Percentiles rank a stretch among this genome's conserved stretches.
Conservation (phyloP, 2,329 filamentous ascomycete species). For the Xylariaceae sp. region DNA sequence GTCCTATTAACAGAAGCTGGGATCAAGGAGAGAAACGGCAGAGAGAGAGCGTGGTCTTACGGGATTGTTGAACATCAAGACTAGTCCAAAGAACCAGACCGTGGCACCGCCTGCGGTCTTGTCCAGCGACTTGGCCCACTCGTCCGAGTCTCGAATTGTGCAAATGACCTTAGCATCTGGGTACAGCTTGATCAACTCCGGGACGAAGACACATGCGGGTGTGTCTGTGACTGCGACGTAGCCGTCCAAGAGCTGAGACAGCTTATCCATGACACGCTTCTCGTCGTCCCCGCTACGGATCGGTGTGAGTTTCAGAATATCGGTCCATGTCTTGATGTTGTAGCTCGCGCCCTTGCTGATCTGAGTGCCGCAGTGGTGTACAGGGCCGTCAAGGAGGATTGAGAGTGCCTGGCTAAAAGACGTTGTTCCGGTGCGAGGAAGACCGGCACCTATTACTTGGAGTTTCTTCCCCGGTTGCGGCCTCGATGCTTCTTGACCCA, state of each 20-base stretch:
- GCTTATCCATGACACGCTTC: slow-evolving; percentile 10
- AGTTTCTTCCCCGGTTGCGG: slow-evolving; percentile 20
- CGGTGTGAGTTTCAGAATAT: slow-evolving; percentile 17
- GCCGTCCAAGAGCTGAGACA: slow-evolving; percentile 20
- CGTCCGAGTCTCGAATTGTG: slow-evolving; percentile 23
- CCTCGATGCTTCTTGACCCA: slow-evolving; percentile 23
- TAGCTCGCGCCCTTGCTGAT: slow-evolving; percentile 16
- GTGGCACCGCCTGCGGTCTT: slow-evolving; percentile 16
- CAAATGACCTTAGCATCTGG: slow-evolving; percentile 29
- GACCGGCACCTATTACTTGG: slow-evolving; percentile 23
- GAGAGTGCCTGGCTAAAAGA: slow-evolving; percentile 23
- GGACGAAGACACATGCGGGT: slow-evolving; percentile 23
- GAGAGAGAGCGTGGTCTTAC: slow-evolving; percentile 5
- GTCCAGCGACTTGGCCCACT: slow-evolving; percentile 25
- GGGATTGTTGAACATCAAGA: slow-evolving; percentile 16
- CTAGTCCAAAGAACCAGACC: slow-evolving; percentile 18
- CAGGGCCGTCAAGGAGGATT: slow-evolving; percentile 22
- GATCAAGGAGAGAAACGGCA: not conserved
- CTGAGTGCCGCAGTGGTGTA: slow-evolving; percentile 23
- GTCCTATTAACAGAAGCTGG: too few species aligned
- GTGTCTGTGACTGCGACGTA: slow-evolving; percentile 28
- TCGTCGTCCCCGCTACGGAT: slow-evolving; percentile 16
- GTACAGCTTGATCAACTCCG: slow-evolving; percentile 25
- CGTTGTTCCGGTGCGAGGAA: slow-evolving; percentile 23
- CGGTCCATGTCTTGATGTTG: slow-evolving; percentile 21